phyloP scores from a whole-genome alignment of 345 rosid species.

The Brassica carinata region DNA sequence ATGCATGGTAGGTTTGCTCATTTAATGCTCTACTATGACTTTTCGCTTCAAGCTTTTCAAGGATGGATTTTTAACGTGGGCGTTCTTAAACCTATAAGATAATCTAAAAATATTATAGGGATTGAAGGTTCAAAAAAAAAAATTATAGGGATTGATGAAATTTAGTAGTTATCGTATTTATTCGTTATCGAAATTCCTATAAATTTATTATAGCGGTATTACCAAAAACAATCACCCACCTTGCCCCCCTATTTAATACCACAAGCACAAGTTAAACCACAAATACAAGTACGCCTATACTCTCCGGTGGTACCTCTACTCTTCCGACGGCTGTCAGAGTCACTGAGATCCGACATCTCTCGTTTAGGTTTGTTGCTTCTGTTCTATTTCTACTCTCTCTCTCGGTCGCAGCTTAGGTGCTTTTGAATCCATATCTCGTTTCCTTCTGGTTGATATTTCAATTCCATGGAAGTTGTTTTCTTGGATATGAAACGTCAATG shows the following conservation, averaged over 20 bases:
- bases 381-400: not conserved
- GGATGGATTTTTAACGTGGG: not conserved
- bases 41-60: not conserved
- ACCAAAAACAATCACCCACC: slow-evolving; percentile 7
- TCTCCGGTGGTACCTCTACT: slow-evolving; percentile 15
- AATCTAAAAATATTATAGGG: not conserved
- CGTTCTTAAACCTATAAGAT: not conserved
- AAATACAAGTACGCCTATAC: not conserved
- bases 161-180: not conserved
- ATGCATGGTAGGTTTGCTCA: not conserved
- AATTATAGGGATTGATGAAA: slow-evolving; percentile 1
- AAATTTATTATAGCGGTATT: not conserved
- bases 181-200: not conserved
- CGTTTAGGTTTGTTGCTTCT: slow-evolving; percentile 13
- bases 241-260: slow-evolving; percentile 1
- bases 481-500: not conserved
- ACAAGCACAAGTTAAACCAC: slow-evolving; percentile 8
- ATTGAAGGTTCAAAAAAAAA: not conserved
- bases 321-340: slow-evolving; percentile 11
- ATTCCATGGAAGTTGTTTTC: not conserved
- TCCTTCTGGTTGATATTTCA: not conserved
- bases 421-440: slow-evolving; percentile 5
- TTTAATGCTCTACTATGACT: not conserved
- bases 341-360: slow-evolving; percentile 23
- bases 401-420: not conserved